Evolutionary conservation across 352 stramenopile species (phyloP), one percentile per base, ranked within the genome.

Genomic region (Pythium scleroteichum): DNA sequence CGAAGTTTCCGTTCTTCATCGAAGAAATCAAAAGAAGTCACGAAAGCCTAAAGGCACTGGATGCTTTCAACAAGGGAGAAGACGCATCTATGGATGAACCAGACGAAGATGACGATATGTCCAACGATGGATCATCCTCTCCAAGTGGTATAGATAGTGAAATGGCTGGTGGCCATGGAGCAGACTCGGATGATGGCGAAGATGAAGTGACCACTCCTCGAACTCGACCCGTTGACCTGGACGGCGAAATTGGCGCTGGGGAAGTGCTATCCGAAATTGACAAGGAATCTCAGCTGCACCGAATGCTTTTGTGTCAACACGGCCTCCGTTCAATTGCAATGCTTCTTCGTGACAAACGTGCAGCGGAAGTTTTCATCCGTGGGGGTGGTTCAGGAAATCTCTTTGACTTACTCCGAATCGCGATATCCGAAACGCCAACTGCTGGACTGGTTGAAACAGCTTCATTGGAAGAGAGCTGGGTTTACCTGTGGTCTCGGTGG

Each of bases 51-150:
- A 75, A 83, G 51, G 63, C 77, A 9, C 59, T 73, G 23, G 75
- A 91, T 53, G 59, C 56, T 13, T 59, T 77, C 5, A 73, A 69
- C 45, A 75, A 75, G 22, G 66, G 27, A 5, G 74, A 71, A 29
- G 69, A 68, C 24, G 69, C 76, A 17, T 68, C 58, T 1, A 68
- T 63, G 53, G 83, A 85, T 39, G 83, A 92, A 29, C 87, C 77
- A 22, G 85, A 93, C 59, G 83, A 94, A 26, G 85, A 94, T 23
- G 76, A 82, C 29, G 85, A 92, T n/a, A 93, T 92, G 79, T 93
- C 85, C 17, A 90, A 94, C 59, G 85, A 92, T 68, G 85, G 79
- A 24, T 91, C 81, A 22, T 68, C 81, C 0, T 90, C 84, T 7
- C 82, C 85, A 38, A 84, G 76, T n/a, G 79, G 69, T 10, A 78